A percentile compares a stretch with the other conserved stretches of the same genome.
Evolutionary conservation across 129 eudicot species (phyloP).

Genomic region (Solidago caesia): DNA sequence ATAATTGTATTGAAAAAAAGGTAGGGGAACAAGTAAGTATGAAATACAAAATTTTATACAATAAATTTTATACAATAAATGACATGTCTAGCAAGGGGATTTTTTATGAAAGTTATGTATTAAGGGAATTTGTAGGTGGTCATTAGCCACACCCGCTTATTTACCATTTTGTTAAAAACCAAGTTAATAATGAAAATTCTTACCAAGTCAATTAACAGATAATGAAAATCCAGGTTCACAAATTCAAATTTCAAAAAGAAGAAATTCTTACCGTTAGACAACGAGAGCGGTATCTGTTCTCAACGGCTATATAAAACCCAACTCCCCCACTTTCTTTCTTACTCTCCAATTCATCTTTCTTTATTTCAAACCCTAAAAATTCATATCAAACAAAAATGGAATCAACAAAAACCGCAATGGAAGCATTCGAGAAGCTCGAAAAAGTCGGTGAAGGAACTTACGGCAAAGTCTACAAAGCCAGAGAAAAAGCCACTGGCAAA

Average conservation of each 20-base stretch:
- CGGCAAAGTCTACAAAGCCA: conserved; percentile 85
- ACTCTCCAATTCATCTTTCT: conserved; percentile 13
- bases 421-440: conserved; percentile 86
- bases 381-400: conserved; percentile 20
- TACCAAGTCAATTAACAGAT: neutral
- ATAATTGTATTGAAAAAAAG: too few species aligned
- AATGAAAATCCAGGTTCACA: neutral
- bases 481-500: conserved; percentile 74
- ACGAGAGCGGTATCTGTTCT: neutral
- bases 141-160: too few species aligned
- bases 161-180: too few species aligned
- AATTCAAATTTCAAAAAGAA: conserved; percentile 31
- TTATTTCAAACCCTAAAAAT: conserved; percentile 17
- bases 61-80: too few species aligned
- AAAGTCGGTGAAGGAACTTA: conserved; percentile 90
- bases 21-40: too few species aligned
- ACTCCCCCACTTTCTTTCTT: conserved; percentile 5
- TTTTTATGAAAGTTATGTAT: too few species aligned
- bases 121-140: too few species aligned
- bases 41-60: too few species aligned
- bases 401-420: conserved; percentile 61
- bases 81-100: too few species aligned
- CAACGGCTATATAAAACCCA: conserved; percentile 20
- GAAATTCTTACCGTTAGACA: conserved; percentile 29
- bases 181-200: too few species aligned